A percentile compares a stretch with the other conserved stretches of the same genome.
Evolutionary conservation across 164 flowering plant species (phyloP).

Genomic region (Kingdonia uniflora): DNA sequence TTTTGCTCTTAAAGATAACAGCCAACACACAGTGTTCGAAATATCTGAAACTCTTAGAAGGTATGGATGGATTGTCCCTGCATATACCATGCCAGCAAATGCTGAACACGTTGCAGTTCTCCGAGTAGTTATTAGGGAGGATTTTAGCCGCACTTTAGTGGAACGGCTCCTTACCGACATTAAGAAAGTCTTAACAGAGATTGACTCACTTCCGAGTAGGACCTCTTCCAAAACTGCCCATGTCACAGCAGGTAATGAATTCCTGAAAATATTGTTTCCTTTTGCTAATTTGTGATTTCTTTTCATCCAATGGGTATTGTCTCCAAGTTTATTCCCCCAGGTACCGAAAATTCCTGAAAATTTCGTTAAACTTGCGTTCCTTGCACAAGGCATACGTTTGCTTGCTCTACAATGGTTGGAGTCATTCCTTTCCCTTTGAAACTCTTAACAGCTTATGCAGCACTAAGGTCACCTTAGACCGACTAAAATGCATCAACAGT

Average conservation of each 20-base stretch:
- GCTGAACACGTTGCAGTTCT: constrained; percentile 24
- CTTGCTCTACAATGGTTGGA: too few species aligned
- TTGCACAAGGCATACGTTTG: too few species aligned
- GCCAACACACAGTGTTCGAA: constrained; percentile 37
- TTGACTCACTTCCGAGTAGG: constrained; percentile 22
- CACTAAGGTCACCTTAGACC: too few species aligned
- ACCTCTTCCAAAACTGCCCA: constrained; percentile 12
- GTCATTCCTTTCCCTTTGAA: too few species aligned
- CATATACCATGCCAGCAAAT: constrained; percentile 32
- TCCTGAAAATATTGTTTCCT: too few species aligned
- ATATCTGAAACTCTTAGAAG: constrained; percentile 35
- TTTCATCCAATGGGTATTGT: too few species aligned
- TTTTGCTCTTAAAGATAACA: constrained; percentile 46
- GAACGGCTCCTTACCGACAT: constrained; percentile 39
- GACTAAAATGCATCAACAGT: too few species aligned
- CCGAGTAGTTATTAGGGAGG: constrained; percentile 51
- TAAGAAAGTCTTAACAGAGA: constrained; percentile 32
- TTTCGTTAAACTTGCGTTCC: too few species aligned
- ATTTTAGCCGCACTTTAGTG: constrained; percentile 48
- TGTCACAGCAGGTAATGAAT: constrained; percentile 15
- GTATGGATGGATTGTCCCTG: constrained; percentile 67
- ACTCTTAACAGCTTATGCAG: too few species aligned
- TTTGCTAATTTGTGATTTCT: too few species aligned
- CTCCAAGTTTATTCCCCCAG: too few species aligned
- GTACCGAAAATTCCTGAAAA: too few species aligned